Conservation (phyloP, 805 yeast genomes). For the Tetrapisispora nanseiensis region DNA sequence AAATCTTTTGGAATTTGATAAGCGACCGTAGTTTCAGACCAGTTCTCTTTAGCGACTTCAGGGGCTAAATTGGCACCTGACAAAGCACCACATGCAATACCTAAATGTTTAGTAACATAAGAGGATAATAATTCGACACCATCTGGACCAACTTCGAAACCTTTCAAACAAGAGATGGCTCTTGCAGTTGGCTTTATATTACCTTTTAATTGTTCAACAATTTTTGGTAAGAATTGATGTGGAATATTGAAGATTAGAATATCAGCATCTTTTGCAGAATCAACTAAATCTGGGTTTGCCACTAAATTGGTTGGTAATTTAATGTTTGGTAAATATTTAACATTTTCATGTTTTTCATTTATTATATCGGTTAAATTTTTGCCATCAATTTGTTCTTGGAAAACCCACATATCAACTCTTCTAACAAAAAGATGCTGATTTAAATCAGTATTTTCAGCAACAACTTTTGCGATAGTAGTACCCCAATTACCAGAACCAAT, state of each 20-base stretch:
- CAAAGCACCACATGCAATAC: constrained; percentile 87
- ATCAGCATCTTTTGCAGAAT: constrained; percentile 72
- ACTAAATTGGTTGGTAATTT: constrained; percentile 74
- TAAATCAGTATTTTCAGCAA: constrained; percentile 74
- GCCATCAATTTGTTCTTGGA: constrained; percentile 73
- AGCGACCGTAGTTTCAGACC: constrained; percentile 97
- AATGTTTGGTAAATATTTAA: constrained; percentile 81
- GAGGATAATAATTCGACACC: constrained; percentile 79
- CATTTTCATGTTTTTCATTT: constrained; percentile 84
- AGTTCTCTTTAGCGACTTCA: constrained; percentile 87
- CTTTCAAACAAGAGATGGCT: constrained; percentile 93
- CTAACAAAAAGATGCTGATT: constrained; percentile 62
- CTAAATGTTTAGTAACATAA: constrained; percentile 67
- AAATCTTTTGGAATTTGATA: constrained; percentile 60
- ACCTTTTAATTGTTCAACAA: constrained; percentile 69
- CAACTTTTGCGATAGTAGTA: constrained; percentile 89
- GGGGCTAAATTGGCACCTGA: constrained; percentile 97
- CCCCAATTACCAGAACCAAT: constrained; percentile 99
- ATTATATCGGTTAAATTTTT: constrained; percentile 78
- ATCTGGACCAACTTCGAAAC: constrained; percentile 75
- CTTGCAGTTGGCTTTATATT: constrained; percentile 58
- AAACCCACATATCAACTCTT: constrained; percentile 93
- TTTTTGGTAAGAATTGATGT: constrained; percentile 81
- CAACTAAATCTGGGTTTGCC: constrained; percentile 76
- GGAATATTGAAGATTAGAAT: constrained; percentile 89